phyloP scores from a whole-genome alignment of 345 rosid species.

The Eucalyptus tenuipes region DNA sequence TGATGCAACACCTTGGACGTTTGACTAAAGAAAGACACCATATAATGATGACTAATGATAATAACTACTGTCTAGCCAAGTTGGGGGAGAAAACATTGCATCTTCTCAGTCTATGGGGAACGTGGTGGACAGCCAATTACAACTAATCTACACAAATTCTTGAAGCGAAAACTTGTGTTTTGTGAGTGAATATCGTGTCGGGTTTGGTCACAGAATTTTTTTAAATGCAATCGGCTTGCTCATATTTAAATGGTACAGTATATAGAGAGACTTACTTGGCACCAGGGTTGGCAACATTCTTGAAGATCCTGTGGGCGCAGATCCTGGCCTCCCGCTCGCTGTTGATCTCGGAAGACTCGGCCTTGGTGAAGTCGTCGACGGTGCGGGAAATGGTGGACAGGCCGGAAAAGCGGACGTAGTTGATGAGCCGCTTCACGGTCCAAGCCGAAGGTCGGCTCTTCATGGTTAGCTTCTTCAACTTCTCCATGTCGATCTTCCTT shows the following conservation, averaged over 20 bases:
- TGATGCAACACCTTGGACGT: neutral
- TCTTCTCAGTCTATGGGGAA: neutral
- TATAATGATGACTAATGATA: neutral
- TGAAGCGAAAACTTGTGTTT: neutral
- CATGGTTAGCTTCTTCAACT: slow-evolving; percentile 26
- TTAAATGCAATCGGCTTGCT: neutral
- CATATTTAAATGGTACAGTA: neutral
- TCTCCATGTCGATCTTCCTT: slow-evolving; percentile 36
- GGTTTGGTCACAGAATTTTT: neutral
- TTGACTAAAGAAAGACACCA: neutral
- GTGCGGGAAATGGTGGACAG: slow-evolving; percentile 32
- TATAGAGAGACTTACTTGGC: slow-evolving; percentile 22
- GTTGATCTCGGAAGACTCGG: slow-evolving; percentile 21
- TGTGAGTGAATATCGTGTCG: fast-evolving
- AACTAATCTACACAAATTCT: neutral
- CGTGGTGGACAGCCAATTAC: neutral
- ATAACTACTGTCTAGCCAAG: neutral
- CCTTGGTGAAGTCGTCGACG: slow-evolving; percentile 28
- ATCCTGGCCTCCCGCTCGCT: slow-evolving; percentile 48
- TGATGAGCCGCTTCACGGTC: slow-evolving; percentile 40
- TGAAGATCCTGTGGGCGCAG: slow-evolving; percentile 35
- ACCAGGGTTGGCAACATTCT: slow-evolving; percentile 33
- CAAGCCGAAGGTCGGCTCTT: slow-evolving; percentile 22
- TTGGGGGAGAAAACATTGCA: neutral
- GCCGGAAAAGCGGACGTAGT: slow-evolving; percentile 25